Evolutionary conservation across 2,329 filamentous ascomycete species (phyloP).

Genomic region (Aureobasidium uvarum): DNA sequence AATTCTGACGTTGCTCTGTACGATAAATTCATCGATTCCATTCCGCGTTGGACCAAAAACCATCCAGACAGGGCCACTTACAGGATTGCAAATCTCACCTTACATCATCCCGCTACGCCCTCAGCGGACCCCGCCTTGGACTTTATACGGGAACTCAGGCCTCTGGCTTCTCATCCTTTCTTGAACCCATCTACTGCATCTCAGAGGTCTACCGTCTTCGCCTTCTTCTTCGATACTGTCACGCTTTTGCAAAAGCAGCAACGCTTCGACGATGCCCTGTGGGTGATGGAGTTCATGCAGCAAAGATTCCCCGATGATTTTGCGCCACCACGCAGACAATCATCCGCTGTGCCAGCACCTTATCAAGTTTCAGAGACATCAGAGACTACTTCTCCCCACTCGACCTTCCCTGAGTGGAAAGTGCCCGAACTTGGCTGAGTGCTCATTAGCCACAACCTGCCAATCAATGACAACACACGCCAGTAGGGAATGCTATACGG

Average conservation of each 20-base stretch:
- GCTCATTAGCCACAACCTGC: background rate
- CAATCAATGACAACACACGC: background rate
- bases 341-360: background rate
- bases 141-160: constrained; percentile 20
- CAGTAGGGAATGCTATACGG: too few relatives aligned
- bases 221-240: constrained; percentile 28
- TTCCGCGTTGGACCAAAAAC: constrained; percentile 24
- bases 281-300: constrained; percentile 29
- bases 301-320: constrained; percentile 22
- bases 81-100: constrained; percentile 23
- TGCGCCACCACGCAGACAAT: background rate
- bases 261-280: constrained; percentile 26
- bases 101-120: constrained; percentile 25
- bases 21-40: constrained; percentile 21
- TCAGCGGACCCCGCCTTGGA: constrained; percentile 23
- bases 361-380: background rate
- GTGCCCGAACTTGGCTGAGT: constrained; percentile 23
- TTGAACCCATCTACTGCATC: background rate
- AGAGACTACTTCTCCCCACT: background rate
- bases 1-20: constrained; percentile 5
- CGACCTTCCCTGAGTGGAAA: constrained; percentile 14
- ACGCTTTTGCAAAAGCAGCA: constrained; percentile 26
- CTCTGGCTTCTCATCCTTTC: constrained; percentile 14
- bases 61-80: constrained; percentile 5
- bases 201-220: constrained; percentile 16